Percentiles rank a stretch among this genome's conserved stretches.
phyloP scores from a whole-genome alignment of 1,284 basidiomycete genomes.

The Pseudozyma pruni region DNA sequence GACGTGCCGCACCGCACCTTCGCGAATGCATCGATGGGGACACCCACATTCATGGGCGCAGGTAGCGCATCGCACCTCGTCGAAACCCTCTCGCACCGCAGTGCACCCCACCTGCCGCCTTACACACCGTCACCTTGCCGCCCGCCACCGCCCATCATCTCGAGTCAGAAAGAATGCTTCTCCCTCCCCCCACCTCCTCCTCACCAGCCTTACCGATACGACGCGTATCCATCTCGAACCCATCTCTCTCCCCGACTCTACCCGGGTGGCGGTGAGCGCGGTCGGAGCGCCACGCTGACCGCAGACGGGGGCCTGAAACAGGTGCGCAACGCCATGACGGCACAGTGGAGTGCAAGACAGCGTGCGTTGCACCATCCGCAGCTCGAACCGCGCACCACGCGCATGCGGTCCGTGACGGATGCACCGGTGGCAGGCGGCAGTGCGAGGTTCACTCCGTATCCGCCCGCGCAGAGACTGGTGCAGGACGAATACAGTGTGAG shows the following conservation, averaged over 20 bases:
- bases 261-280: no score
- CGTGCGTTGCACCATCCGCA: not conserved
- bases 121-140: not conserved
- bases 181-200: not conserved
- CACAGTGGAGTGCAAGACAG: slow-evolving; percentile 19
- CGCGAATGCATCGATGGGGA: not conserved
- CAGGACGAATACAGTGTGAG: not conserved
- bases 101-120: not conserved
- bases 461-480: not conserved
- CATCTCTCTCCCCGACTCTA: no score
- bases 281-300: slow-evolving; percentile 8
- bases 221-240: not conserved
- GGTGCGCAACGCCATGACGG: slow-evolving; percentile 7
- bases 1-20: slow-evolving; percentile 1
- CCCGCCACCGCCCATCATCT: slow-evolving; percentile 21
- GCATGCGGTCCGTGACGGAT: no score
- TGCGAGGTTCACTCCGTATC: not conserved
- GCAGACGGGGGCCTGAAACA: not conserved
- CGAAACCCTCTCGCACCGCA: slow-evolving; percentile 1
- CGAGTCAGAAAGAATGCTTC: slow-evolving; percentile 31
- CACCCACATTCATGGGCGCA: slow-evolving; percentile 17
- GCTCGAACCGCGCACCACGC: no score
- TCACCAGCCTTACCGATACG: not conserved
- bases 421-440: not conserved
- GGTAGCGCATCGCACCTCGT: slow-evolving; percentile 19